Evolutionary conservation across 78 protist genomes (phyloP), one percentile per base, ranked within the genome.

Genomic region (Dictyostelium intermedium): DNA sequence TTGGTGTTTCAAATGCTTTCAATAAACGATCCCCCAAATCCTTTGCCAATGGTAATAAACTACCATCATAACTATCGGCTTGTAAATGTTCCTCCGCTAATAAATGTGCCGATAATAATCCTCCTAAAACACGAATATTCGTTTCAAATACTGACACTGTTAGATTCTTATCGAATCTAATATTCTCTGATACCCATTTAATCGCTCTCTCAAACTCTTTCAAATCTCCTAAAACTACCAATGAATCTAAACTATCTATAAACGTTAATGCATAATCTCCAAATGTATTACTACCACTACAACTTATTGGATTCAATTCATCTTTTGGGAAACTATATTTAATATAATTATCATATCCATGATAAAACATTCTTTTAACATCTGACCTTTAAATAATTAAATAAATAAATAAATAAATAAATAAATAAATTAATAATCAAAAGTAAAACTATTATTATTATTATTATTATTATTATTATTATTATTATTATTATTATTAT

Each of bases 111-210:
- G 94, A 89, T 56, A 91, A 79, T 13, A 98, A 92, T 53, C 99
- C 99, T 32, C 99, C 99, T 60, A 98, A 81, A 14, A 91, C 96
- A 32, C 99, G 95, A 82, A 98, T 98, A 91, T 95, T 98, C 25
- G 98, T 97, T 93, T 98, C 99, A 81, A 98, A 98, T 4, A 98
- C 99, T 5, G 98, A 96, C 18, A 98, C 99, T 14, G 80, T 92
- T 23, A 87, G 66, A 94, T 98, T 96, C 1, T 50, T 72, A 76
- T 98, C 91, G 74, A 97, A 97, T 39, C 27, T 4, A 25, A 83
- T 69, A 69, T 87, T 86, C 11, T 84, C 83, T 9, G 45, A 18
- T 14, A 95, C 80, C 97, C 92, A 87, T 43, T 66, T 34, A n/a
- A 92, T 92, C 20, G 70, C 95, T 27, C 63, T n/a, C 27, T 37